Conservation (phyloP, 2,329 filamentous ascomycete species). For the Penicillium brasilianum region DNA sequence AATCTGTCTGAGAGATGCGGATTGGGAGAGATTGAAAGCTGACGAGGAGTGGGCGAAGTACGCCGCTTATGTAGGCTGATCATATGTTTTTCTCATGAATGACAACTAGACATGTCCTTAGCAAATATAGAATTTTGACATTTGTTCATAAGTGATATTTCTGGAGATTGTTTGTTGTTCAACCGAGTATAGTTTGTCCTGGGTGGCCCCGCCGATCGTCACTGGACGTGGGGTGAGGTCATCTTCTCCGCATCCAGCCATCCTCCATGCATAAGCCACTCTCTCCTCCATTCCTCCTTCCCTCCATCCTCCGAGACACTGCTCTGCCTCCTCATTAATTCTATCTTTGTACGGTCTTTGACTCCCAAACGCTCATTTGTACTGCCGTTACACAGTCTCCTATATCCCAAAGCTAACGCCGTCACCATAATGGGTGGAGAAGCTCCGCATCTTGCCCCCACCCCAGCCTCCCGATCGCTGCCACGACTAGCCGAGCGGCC, state of each 20-base stretch:
- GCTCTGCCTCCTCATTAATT: neutral
- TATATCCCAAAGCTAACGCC: neutral
- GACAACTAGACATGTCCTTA: neutral
- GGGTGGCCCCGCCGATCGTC: neutral
- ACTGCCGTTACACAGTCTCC: neutral
- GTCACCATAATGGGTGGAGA: constrained; percentile 44
- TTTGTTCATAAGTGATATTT: neutral
- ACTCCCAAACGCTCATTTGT: neutral
- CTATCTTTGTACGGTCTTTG: neutral
- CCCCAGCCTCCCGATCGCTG: constrained; percentile 48
- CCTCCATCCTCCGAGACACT: neutral
- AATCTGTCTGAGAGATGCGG: constrained; percentile 55
- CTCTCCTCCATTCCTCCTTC: neutral
- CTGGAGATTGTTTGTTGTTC: too few relatives aligned
- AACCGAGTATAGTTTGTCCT: neutral
- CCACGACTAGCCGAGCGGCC: constrained; percentile 58
- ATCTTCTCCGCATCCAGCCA: constrained; percentile 9
- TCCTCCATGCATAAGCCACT: neutral
- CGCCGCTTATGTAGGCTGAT: constrained; percentile 43
- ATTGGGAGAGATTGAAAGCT: constrained; percentile 51
- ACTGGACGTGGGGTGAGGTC: constrained; percentile 7
- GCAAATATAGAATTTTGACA: neutral
- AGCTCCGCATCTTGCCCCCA: constrained; percentile 35
- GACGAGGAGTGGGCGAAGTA: constrained; percentile 53
- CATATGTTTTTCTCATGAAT: neutral